These are phyloP conservation scores for Erigeron canadensis DNA, from an alignment of 129 eudicot species.

Conservation along the genomic window DNA sequence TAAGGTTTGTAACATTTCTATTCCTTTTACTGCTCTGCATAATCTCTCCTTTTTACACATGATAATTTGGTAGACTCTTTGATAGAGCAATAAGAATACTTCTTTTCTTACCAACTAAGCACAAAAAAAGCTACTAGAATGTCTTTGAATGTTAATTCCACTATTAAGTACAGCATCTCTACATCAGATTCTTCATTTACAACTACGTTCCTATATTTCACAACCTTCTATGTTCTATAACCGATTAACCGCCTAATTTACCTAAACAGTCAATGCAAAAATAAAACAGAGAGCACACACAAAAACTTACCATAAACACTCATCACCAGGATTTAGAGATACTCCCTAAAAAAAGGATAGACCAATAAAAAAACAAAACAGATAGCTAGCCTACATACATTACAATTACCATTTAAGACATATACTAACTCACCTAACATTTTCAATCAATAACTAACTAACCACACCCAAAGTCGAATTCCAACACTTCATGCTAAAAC, in stretches of 20 bases:
- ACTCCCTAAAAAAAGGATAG: background rate
- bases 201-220: background rate
- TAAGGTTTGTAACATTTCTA: background rate
- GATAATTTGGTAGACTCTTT: background rate
- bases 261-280: too few relatives aligned
- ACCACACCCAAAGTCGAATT: background rate
- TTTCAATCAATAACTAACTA: background rate
- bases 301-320: too few relatives aligned
- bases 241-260: background rate
- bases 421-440: background rate
- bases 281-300: too few relatives aligned
- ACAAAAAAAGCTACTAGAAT: background rate
- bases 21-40: background rate
- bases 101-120: background rate
- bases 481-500: background rate
- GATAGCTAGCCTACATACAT: background rate
- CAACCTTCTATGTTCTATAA: background rate
- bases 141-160: background rate
- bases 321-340: background rate
- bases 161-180: background rate
- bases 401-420: background rate
- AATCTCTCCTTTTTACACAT: background rate
- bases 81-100: background rate
- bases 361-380: constrained; percentile 1
- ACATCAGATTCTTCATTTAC: background rate